These are phyloP conservation scores for Diplodia intermedia DNA, from an alignment of 2,329 filamentous ascomycete species.

Conservation along the genomic window DNA sequence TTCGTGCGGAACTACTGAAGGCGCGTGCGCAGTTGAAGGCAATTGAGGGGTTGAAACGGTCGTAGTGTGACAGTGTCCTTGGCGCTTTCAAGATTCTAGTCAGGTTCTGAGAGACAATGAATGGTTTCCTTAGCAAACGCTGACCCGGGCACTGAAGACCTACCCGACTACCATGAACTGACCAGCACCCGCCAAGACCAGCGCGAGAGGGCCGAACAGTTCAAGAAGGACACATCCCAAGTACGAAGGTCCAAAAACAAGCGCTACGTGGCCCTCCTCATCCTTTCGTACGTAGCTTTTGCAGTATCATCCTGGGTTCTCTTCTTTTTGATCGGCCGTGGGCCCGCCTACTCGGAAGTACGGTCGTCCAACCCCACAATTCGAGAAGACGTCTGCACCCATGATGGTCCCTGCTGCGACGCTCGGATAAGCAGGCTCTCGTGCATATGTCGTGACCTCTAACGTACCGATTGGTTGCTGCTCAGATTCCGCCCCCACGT, in stretches of 20 bases:
- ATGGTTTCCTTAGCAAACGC: background rate
- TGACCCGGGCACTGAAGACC: background rate
- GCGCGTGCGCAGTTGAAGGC: background rate
- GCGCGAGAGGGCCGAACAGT: too few relatives aligned
- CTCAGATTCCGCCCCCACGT: too few relatives aligned
- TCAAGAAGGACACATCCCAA: background rate
- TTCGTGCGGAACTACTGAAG: background rate
- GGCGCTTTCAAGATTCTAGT: background rate
- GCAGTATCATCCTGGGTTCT: background rate
- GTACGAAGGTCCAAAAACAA: background rate
- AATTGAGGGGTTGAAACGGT: background rate
- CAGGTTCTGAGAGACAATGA: background rate
- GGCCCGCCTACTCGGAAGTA: too few relatives aligned
- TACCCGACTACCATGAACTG: background rate
- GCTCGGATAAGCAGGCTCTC: too few relatives aligned
- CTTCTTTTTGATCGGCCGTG: too few relatives aligned
- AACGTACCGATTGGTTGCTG: too few relatives aligned
- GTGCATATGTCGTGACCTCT: too few relatives aligned
- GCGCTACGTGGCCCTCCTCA: background rate
- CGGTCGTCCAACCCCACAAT: too few relatives aligned
- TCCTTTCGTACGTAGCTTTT: background rate
- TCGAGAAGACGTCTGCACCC: too few relatives aligned
- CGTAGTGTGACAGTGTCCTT: background rate
- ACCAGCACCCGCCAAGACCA: background rate
- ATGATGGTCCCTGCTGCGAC: too few relatives aligned